Evolutionary conservation across 2,329 filamentous ascomycete genomes (phyloP), one percentile per base, ranked within the genome.

Genomic region (Fusarium tricinctum): DNA sequence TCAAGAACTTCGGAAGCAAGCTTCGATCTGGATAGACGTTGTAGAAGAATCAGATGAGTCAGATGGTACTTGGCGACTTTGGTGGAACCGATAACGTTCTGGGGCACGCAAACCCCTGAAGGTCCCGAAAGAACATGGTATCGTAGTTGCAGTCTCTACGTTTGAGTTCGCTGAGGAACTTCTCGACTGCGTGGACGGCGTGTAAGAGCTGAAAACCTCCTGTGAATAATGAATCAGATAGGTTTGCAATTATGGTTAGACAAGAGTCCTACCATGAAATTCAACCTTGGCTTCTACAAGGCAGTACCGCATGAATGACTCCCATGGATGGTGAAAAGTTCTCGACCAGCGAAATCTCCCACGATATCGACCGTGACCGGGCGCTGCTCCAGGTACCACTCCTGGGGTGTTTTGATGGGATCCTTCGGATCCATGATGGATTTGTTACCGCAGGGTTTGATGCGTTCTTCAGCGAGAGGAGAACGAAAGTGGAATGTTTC

Each of bases 341-440:
- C 91, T 62, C 87, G 88, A 22, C 92, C 91, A 5, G 90, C 90
- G 77, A 92, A 94, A 74, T 94, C 92, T 40, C 91, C 90, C 6
- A 93, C 86, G 4, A 94, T 84, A 69, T 92, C 89, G 28, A 92
- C 83, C 12, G 57, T 68, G 43, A 63, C 52, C 8, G 55, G 57
- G 8, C 17, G 47, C 23, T 42, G 52, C 13, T 49, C 46, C 12
- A 53, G 19, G 43, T 63, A 70, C 61, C 50, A 68, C 5, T 56
- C 47, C 17, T 58, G 59, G 12, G 67, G 54, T 45, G 28, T 20
- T 32, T 59, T 33, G 28, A n/a, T n/a, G 23, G 30, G 15, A n/a
- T n/a, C 39, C 28, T 50, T 22, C 20, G 26, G 8, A 9, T n/a
- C 19, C 58, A 50, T 63, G 28, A 17, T 19, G 35, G n/a, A 8